Evolutionary conservation across 345 rosid species (phyloP), one percentile per base, ranked within the genome.

Genomic region (Melaleuca alternifolia): DNA sequence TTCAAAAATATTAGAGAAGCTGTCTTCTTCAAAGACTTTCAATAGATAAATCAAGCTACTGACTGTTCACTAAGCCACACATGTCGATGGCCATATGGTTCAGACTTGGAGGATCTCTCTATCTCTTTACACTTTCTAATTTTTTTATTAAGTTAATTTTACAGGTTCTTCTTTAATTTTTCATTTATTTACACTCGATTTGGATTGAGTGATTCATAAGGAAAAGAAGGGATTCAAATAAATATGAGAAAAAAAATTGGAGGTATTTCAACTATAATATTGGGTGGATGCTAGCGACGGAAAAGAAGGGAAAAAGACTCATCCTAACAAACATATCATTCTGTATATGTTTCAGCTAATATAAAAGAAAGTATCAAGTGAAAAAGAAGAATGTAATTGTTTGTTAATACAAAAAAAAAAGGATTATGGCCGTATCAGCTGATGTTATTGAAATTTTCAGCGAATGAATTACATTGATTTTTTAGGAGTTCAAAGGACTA

Each of bases 41-140:
- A n/a, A n/a, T n/a, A n/a, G n/a, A n/a, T n/a, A n/a, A n/a, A n/a
- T n/a, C n/a, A 41, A 41, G 41, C 41, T 41, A 41, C 3, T 26
- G 65, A 2, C 9, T 1, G 33, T 59, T n/a, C 71, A 30, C 33
- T 2, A n/a, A 5, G 37, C 71, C 71, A 6, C 18, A 71, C 3
- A 14, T 3, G 30, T 57, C 1, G 12, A 57, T 13, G 13, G 65
- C 30, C 65, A 57, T n/a, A 59, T 0, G 37, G 71, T 12, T n/a
- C 9, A n/a, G 18, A 59, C 0, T n/a, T 7, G 18, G 0, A 59
- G 6, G 71, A n/a, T 59, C 37, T 59, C 0, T 59, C 16, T n/a
- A 33, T 2, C n/a, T 14, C n/a, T 59, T 57, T 24, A 0, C 3
- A 24, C 1, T 56, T 56, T 56, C 26, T 24, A 0, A 57, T 2